Conservation (phyloP, 257 asterid genomes). For the Vinca minor region DNA sequence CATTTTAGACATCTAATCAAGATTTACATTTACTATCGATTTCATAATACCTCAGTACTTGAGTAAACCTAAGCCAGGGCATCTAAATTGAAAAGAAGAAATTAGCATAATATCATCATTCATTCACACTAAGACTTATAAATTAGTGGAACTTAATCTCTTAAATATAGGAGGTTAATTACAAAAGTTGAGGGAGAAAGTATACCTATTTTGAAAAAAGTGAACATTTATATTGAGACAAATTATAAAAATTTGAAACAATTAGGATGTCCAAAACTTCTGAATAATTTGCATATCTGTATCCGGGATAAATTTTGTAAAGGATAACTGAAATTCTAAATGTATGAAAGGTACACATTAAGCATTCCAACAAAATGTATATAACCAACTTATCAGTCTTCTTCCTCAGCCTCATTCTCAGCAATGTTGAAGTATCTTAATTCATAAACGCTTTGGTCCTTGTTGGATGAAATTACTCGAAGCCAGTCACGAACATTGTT, state of each 20-base stretch:
- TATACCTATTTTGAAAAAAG: too few species aligned
- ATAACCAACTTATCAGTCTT: conserved; percentile 18
- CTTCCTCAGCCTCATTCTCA: conserved; percentile 44
- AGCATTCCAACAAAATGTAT: neutral
- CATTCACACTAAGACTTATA: too few species aligned
- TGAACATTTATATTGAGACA: too few species aligned
- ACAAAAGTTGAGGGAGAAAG: too few species aligned
- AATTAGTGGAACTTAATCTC: too few species aligned
- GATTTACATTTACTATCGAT: too few species aligned
- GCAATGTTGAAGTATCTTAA: conserved; percentile 51
- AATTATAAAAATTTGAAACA: neutral
- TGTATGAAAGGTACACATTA: neutral
- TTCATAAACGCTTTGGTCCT: conserved; percentile 41
- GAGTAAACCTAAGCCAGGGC: too few species aligned
- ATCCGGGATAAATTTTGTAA: neutral
- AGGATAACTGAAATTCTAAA: neutral
- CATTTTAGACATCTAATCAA: too few species aligned
- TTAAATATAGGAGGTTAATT: too few species aligned
- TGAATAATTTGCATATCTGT: neutral
- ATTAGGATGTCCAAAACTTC: neutral
- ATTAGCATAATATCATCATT: too few species aligned
- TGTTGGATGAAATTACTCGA: conserved; percentile 42
- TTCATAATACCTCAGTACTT: too few species aligned
- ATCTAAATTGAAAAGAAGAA: too few species aligned
- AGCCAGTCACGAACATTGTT: conserved; percentile 47